A percentile compares a stretch with the other conserved stretches of the same genome.
Conservation (phyloP, 371 early-diverging fungal genomes). For the Mucor racemosus region DNA sequence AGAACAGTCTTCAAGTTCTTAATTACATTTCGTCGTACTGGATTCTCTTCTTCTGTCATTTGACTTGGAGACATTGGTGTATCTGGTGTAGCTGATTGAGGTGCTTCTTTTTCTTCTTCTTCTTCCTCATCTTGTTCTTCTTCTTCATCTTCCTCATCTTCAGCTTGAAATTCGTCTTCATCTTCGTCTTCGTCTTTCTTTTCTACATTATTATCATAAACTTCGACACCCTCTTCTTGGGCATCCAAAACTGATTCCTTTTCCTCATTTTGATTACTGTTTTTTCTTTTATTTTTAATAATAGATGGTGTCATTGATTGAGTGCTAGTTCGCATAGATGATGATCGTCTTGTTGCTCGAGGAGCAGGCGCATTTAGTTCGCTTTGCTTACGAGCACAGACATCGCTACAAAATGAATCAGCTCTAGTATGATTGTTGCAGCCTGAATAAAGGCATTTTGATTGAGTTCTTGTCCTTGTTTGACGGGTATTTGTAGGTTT, state of each 20-base stretch:
- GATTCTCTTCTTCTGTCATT: conserved; percentile 53
- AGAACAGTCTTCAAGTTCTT: conserved; percentile 53
- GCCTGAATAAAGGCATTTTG: conserved; percentile 37
- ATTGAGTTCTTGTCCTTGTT: conserved; percentile 22
- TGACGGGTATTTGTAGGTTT: conserved; percentile 15
- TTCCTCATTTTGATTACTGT: background rate
- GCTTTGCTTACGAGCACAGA: conserved; percentile 37
- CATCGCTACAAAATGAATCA: conserved; percentile 53
- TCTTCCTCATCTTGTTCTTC: conserved; percentile 2
- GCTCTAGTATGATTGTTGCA: conserved; percentile 44
- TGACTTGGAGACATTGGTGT: conserved; percentile 28
- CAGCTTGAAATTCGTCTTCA: background rate
- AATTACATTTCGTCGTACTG: conserved; percentile 60
- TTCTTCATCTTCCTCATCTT: conserved; percentile 5
- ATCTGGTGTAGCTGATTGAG: conserved; percentile 18
- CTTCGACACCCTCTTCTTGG: background rate
- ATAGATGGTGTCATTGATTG: background rate
- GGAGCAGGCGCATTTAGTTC: background rate
- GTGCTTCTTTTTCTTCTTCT: background rate
- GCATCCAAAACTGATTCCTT: background rate
- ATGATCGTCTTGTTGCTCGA: background rate
- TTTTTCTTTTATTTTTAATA: background rate
- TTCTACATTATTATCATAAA: background rate
- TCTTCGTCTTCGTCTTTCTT: background rate
- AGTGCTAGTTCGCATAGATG: background rate